Percentiles rank a stretch among this genome's conserved stretches.
These are phyloP conservation scores for Backusella tuberculispora DNA, from an alignment of 192 early-diverging fungal species.

Conservation along the genomic window DNA sequence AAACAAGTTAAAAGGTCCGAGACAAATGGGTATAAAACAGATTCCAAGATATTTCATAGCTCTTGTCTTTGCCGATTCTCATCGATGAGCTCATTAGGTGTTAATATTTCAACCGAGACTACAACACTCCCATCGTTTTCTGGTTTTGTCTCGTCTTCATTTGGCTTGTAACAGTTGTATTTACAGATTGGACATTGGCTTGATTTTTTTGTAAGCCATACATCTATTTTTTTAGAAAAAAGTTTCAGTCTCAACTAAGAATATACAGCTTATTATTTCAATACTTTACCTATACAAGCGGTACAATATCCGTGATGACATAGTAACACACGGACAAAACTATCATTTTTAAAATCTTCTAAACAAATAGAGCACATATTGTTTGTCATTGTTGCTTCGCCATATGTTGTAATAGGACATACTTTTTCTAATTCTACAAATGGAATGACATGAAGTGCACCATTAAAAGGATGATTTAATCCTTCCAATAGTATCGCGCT, in stretches of 20 bases:
- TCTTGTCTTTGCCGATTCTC: neutral
- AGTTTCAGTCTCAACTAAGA: neutral
- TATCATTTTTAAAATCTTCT: conserved; percentile 35
- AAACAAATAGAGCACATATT: conserved; percentile 38
- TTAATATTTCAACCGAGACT: neutral
- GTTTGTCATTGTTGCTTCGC: conserved; percentile 25
- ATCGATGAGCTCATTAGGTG: conserved; percentile 3
- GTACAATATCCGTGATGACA: conserved; percentile 44
- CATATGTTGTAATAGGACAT: conserved; percentile 26
- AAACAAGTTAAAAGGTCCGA: neutral
- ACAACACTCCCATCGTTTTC: conserved; percentile 2
- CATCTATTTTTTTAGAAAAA: conserved; percentile 14
- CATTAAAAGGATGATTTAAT: neutral
- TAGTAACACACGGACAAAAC: conserved; percentile 33
- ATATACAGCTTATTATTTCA: neutral
- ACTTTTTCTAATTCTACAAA: conserved; percentile 31
- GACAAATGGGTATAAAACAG: conserved; percentile 9
- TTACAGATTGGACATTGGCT: conserved; percentile 39
- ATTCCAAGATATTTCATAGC: neutral
- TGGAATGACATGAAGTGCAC: neutral
- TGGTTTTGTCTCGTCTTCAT: conserved; percentile 9
- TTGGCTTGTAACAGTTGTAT: conserved; percentile 26
- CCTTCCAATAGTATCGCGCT: neutral
- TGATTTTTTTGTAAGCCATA: conserved; percentile 35
- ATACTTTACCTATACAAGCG: conserved; percentile 40